A percentile compares a stretch with the other conserved stretches of the same genome.
These are phyloP conservation scores for Rhododendron vialii DNA, from an alignment of 148 eudicot species.

Conservation along the genomic window DNA sequence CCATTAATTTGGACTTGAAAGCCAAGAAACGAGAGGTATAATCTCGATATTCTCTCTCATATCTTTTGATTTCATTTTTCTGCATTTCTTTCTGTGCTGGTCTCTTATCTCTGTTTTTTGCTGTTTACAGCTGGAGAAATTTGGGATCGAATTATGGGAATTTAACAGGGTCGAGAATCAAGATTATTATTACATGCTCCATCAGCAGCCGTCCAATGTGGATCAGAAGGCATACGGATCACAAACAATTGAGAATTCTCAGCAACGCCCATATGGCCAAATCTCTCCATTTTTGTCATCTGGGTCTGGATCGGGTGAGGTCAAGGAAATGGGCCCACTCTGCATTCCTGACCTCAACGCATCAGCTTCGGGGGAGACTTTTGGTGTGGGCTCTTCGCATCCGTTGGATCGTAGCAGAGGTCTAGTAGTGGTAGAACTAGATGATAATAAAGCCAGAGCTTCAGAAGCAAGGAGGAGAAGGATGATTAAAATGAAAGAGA, in stretches of 20 bases:
- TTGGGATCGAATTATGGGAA: neutral
- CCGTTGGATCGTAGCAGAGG: neutral
- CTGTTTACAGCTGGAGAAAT: neutral
- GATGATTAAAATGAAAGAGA: neutral
- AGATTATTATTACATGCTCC: neutral
- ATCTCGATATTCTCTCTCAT: neutral
- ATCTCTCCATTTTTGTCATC: neutral
- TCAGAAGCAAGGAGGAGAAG: neutral
- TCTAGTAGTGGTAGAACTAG: neutral
- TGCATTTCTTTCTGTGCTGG: neutral
- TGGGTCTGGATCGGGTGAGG: neutral
- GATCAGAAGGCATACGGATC: neutral
- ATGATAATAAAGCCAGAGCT: neutral
- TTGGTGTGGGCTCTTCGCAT: neutral
- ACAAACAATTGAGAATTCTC: neutral
- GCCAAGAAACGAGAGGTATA: constrained; percentile 22
- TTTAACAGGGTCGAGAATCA: neutral
- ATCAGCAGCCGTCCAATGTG: neutral
- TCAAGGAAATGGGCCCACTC: neutral
- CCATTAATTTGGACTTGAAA: constrained; percentile 23
- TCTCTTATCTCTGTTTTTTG: neutral
- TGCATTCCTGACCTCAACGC: neutral
- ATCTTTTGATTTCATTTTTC: neutral
- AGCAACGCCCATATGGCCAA: neutral
- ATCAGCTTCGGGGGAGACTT: neutral